Evolutionary conservation across 805 yeast genomes (phyloP).

Genomic region (Starmerella potacharoeniae): DNA sequence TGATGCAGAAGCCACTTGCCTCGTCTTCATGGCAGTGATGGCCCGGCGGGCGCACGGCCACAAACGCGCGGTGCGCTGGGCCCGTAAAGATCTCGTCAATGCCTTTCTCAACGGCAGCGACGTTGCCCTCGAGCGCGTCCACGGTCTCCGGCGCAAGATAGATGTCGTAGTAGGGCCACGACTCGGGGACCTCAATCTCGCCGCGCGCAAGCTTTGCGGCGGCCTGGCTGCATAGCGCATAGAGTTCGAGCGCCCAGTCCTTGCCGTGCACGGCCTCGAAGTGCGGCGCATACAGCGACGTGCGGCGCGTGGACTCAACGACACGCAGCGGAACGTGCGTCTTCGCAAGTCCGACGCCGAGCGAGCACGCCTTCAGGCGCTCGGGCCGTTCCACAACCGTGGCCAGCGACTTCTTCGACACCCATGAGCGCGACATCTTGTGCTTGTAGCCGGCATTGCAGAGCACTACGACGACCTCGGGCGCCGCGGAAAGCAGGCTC

Average conservation of each 20-base stretch:
- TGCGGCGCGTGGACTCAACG: conserved; percentile 34
- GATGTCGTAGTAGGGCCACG: conserved; percentile 77
- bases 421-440: conserved; percentile 68
- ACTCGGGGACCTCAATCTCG: conserved; percentile 62
- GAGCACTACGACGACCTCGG: conserved; percentile 34
- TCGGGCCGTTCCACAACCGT: conserved; percentile 79
- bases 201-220: conserved; percentile 41
- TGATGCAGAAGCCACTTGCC: conserved; percentile 77
- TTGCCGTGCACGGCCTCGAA: conserved; percentile 61
- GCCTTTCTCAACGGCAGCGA: conserved; percentile 65
- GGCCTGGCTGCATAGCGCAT: conserved; percentile 49
- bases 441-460: conserved; percentile 65
- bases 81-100: conserved; percentile 42
- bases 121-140: conserved; percentile 62
- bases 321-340: conserved; percentile 43
- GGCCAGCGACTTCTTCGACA: conserved; percentile 48
- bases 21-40: conserved; percentile 74
- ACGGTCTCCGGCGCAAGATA: conserved; percentile 56
- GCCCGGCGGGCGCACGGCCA: conserved; percentile 71
- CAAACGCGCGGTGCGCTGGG: conserved; percentile 40
- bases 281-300: conserved; percentile 44
- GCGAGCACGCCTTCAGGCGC: conserved; percentile 59
- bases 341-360: conserved; percentile 67
- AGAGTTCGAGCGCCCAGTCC: conserved; percentile 55
- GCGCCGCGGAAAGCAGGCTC: neutral